A percentile compares a stretch with the other conserved stretches of the same genome.
phyloP scores from a whole-genome alignment of 257 asterid genomes.

The Solanum lignicaule region DNA sequence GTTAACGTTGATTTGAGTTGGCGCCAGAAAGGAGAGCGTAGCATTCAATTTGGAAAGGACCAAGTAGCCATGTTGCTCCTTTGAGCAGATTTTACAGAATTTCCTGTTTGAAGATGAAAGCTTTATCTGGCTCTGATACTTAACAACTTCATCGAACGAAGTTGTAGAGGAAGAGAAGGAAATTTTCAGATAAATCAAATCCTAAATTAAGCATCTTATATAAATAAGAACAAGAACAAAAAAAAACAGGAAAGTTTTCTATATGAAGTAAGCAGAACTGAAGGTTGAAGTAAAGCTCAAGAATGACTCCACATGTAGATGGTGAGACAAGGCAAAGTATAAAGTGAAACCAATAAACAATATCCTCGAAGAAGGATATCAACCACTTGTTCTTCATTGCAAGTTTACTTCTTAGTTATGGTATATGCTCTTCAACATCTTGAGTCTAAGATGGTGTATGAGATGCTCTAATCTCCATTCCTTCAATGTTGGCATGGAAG shows the following conservation, averaged over 20 bases:
- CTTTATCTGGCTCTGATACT: not conserved
- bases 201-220: not conserved
- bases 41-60: not conserved
- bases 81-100: not conserved
- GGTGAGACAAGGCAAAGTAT: not conserved
- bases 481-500: not conserved
- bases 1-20: not conserved
- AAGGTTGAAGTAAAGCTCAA: not conserved
- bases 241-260: not conserved
- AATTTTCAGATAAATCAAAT: not conserved
- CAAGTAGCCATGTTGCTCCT: not conserved
- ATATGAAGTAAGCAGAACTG: not conserved
- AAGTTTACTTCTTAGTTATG: not conserved
- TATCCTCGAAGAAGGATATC: not conserved
- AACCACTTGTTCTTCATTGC: not conserved
- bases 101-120: not conserved
- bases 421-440: not conserved
- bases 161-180: not conserved
- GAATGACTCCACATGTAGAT: not conserved
- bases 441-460: not conserved
- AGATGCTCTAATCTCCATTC: not conserved
- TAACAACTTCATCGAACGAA: not conserved
- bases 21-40: not conserved
- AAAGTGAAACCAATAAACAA: not conserved
- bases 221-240: not conserved